These are phyloP conservation scores for Achaetomiella virescens DNA, from an alignment of 495 filamentous ascomycete genomes.

Conservation along the genomic window DNA sequence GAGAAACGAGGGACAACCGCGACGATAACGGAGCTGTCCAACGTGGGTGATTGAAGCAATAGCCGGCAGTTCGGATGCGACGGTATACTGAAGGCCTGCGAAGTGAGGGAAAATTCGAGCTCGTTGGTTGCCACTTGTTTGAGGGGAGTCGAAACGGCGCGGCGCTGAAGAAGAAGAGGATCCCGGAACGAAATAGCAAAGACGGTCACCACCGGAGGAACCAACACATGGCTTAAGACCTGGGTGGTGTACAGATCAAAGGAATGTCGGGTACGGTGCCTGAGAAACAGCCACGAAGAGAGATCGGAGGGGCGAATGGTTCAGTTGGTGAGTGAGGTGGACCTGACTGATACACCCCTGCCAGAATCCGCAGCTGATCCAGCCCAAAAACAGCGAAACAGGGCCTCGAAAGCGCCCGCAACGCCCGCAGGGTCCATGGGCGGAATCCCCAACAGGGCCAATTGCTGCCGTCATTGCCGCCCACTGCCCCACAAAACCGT, in stretches of 20 bases:
- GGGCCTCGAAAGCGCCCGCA: slow-evolving; percentile 4
- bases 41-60: no score
- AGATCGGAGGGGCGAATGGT: not conserved
- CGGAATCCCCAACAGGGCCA: not conserved
- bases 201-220: no score
- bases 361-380: not conserved
- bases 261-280: no score
- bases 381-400: not conserved
- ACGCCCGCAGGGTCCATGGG: not conserved
- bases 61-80: not conserved
- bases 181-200: not conserved
- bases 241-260: no score
- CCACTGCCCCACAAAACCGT: no score
- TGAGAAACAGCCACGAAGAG: no score
- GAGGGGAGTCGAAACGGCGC: not conserved
- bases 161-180: not conserved
- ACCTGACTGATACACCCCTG: no score
- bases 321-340: no score
- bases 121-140: not conserved
- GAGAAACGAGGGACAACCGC: not conserved
- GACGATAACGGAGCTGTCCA: no score
- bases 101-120: slow-evolving; percentile 1
- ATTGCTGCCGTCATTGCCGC: slow-evolving; percentile 7
- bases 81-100: not conserved
- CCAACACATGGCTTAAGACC: no score